A percentile compares a stretch with the other conserved stretches of the same genome.
These are phyloP conservation scores for Tetracladium setigerum DNA, from an alignment of 495 filamentous ascomycete genomes.

Conservation along the genomic window DNA sequence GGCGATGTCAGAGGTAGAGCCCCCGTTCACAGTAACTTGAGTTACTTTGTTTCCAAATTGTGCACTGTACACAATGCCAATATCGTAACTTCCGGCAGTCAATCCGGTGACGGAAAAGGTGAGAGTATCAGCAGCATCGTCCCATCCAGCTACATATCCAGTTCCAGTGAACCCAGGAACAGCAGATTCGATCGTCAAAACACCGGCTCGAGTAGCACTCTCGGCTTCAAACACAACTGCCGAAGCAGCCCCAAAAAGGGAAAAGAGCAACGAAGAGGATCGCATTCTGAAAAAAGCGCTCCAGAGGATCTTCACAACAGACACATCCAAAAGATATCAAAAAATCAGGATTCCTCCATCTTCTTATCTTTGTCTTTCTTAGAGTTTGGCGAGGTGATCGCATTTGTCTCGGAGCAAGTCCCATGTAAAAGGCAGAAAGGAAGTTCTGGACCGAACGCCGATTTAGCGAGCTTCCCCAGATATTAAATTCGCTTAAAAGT, in stretches of 20 bases:
- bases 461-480: too few relatives aligned
- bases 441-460: too few relatives aligned
- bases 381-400: too few relatives aligned
- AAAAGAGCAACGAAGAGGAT: neutral
- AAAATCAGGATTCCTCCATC: too few relatives aligned
- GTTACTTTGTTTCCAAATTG: conserved; percentile 3
- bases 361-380: too few relatives aligned
- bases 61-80: conserved; percentile 1
- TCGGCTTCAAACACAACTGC: conserved; percentile 3
- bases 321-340: too few relatives aligned
- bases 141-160: neutral
- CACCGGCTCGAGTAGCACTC: neutral
- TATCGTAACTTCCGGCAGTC: conserved; percentile 4
- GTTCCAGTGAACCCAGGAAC: conserved; percentile 3
- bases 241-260: neutral
- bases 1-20: neutral
- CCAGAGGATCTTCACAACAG: too few relatives aligned
- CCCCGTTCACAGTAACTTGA: conserved; percentile 2
- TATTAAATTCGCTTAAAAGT: too few relatives aligned
- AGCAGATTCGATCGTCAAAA: neutral
- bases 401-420: too few relatives aligned
- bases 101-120: conserved; percentile 1
- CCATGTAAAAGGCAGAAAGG: too few relatives aligned
- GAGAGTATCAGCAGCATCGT: neutral
- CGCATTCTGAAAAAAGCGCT: conserved; percentile 1